Base-by-base conservation (phyloP, 2,329 filamentous ascomycete species). In the Leptosphaerulina australis region DNA sequence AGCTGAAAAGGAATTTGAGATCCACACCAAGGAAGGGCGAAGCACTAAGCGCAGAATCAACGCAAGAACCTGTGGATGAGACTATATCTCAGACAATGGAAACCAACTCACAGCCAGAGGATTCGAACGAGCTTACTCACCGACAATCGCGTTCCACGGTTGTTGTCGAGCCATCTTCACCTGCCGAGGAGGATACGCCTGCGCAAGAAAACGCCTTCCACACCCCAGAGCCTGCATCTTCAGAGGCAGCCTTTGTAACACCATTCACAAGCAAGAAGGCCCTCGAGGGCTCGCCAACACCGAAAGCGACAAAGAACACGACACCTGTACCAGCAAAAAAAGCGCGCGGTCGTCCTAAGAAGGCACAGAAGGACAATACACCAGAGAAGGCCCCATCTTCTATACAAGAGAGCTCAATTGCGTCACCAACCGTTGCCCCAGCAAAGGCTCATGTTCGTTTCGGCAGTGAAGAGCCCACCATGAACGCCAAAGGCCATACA, bases 391-490 rank as follows among this genome's bases (percentile, higher is more conserved):
- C 66, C 10, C 63, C 64, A 3, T 66, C 67, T 3, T 67, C 67
- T 3, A 66, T 62, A 9, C 63, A 55, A 25, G 63, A 67, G 22
- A 67, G 58, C 59, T 44, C 53, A 3, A 36, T 63, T n/a, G 48
- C 58, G 4, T 59, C 60, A 2, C n/a, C 53, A 17, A 18, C 50
- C 21, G 36, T 45, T 4, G 50, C 57, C 6, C 31, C 58, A 14
- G 52, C 54, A 18, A 66, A 65, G 39, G 52, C 41, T 3, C 68
- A 69, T 34, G 62, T 64, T 33, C 68, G 70, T 18, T 73, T 74
- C 47, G 66, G 59, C 38, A 72, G 69, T 53, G 70, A 72, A 51
- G 70, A 72, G 28, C 70, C 68, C 14, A 39, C 37, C 21, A 36
- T 41, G 20, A 59, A 55, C 50, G 43, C 44, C n/a, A 52, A 60